These are phyloP conservation scores for apple (Malus domestica) DNA, from an alignment of 306 rosid species.

Conservation along the genomic window ASM211411v1 NC_041798.1:19623001-19623500, in stretches of 20 bases:
- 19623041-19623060: too few relatives aligned
- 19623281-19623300: slow-evolving; percentile 53
- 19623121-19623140: not conserved
- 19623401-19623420: slow-evolving; percentile 54
- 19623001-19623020: too few relatives aligned
- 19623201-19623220: not conserved
- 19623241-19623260: slow-evolving; percentile 58
- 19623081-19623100: too few relatives aligned
- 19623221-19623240: not conserved
- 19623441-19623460: slow-evolving; percentile 40
- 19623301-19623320: slow-evolving; percentile 51
- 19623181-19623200: not conserved
- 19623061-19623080: too few relatives aligned
- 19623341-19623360: slow-evolving; percentile 47
- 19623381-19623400: slow-evolving; percentile 79
- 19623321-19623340: slow-evolving; percentile 64
- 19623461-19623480: slow-evolving; percentile 34
- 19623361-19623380: slow-evolving; percentile 39
- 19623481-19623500: slow-evolving; percentile 47
- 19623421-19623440: slow-evolving; percentile 67
- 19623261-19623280: slow-evolving; percentile 60
- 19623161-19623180: not conserved
- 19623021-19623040: too few relatives aligned
- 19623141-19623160: not conserved
- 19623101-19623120: too few relatives aligned